Conservation (phyloP, 805 yeast species). For the Suhomyces kilbournensis region DNA sequence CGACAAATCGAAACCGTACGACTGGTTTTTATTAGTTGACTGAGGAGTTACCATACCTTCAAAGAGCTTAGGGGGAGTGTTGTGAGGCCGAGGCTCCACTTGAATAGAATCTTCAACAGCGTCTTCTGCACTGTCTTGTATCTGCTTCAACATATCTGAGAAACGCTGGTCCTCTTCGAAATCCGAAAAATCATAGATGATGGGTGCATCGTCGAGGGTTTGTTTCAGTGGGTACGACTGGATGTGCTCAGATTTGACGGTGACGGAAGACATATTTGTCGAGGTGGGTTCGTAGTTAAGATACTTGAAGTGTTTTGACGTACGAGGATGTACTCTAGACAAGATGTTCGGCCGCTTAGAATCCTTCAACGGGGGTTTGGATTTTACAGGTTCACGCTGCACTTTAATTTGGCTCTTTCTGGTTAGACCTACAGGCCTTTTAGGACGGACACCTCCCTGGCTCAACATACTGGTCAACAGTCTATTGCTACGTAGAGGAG, state of each 20-base stretch:
- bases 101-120: neutral
- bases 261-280: neutral
- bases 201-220: constrained; percentile 13
- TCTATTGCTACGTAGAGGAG: neutral
- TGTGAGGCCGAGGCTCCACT: neutral
- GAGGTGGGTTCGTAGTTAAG: neutral
- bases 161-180: constrained; percentile 18
- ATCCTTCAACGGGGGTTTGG: neutral
- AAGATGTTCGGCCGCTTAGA: neutral
- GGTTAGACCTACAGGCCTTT: constrained; percentile 1
- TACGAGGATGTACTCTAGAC: constrained; percentile 6
- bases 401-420: neutral
- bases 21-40: constrained; percentile 2
- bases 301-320: constrained; percentile 7
- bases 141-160: constrained; percentile 12
- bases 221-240: neutral
- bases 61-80: neutral
- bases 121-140: neutral
- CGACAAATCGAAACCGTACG: constrained; percentile 13
- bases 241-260: neutral
- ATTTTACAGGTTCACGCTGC: neutral
- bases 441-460: neutral
- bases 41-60: neutral
- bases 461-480: neutral
- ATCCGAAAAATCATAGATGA: constrained; percentile 20